Base-by-base conservation (phyloP, 208 protist genomes). In the Crithidia expoeki region DNA sequence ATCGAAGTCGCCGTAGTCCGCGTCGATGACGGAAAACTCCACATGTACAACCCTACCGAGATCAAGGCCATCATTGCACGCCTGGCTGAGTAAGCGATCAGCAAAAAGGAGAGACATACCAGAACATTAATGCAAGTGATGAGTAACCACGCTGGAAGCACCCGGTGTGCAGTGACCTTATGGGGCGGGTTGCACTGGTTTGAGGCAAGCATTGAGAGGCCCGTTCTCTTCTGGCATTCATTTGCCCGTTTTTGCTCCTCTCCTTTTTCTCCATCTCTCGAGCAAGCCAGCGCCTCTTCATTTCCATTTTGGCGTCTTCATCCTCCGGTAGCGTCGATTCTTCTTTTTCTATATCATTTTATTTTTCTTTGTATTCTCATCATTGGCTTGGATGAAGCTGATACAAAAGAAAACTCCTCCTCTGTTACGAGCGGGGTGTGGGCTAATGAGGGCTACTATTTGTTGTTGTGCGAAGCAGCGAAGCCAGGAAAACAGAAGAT, bases 1-100 rank as follows among this genome's bases (percentile, higher is more conserved):
- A 92, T 99, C 40, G 98, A 99, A 79, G 84, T 99, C 17, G 98
- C 96, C 4, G 80, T 96, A 12, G 85, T 99, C 6, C 73, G 81
- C 27, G 85, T 77, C 14, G 83, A 85, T 55, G 85, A 81, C 6
- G 83, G 86, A 9, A 96, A 94, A 70, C 90, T 98, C 68, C 80
- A 93, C 51, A 93, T 98, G 34, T 98, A 98, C 83, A 77, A 66
- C 21, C 87, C 86, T n/a, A 92, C 83, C 27, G 72, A 89, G 67
- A 90, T 99, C 46, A 87, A 98, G 71, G 72, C 71, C 19, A 90
- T 99, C 27, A 95, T 99, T 63, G 85, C 89, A 27, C 87, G 88
- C 21, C 64, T 84, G 40, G 44, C 79, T 16, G 77, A 80, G 67
- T 85, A 72, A 61, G 21, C 23, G 21, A 21, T 12, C 2, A 21